A percentile compares a stretch with the other conserved stretches of the same genome.
Conservation (phyloP, 1,284 basidiomycete genomes). For the Sporisorium sorghi region DNA sequence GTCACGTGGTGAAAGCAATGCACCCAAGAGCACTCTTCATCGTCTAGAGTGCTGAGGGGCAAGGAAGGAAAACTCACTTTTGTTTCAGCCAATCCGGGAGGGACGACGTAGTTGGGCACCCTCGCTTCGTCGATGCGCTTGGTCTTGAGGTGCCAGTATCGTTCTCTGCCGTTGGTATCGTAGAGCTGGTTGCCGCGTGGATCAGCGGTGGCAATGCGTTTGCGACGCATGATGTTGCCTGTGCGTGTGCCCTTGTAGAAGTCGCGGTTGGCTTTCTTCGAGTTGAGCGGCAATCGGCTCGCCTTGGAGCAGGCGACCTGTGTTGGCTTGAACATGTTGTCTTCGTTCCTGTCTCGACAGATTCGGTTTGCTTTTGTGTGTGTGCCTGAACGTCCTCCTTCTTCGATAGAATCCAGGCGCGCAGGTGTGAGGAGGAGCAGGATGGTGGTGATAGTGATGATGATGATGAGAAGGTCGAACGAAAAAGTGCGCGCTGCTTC, state of each 20-base stretch:
- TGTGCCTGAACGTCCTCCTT: neutral
- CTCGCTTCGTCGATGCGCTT: conserved; percentile 61
- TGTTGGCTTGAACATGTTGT: conserved; percentile 60
- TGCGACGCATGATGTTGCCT: conserved; percentile 65
- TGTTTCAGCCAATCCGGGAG: conserved; percentile 64
- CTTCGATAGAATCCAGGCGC: too few species aligned
- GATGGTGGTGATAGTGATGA: conserved; percentile 5
- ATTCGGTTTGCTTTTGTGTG: neutral
- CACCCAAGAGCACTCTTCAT: neutral
- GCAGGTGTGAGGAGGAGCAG: neutral
- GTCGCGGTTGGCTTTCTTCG: conserved; percentile 67
- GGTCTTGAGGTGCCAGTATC: conserved; percentile 63
- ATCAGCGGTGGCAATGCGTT: conserved; percentile 64
- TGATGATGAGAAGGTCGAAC: conserved; percentile 14
- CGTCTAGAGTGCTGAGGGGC: neutral
- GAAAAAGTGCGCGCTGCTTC: conserved; percentile 27
- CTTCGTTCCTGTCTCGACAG: neutral
- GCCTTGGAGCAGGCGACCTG: conserved; percentile 60
- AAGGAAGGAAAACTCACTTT: conserved; percentile 34
- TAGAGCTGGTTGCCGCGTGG: conserved; percentile 56
- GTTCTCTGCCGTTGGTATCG: conserved; percentile 51
- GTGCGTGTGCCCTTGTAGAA: conserved; percentile 69
- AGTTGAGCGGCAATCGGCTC: conserved; percentile 65
- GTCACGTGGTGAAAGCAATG: too few species aligned
- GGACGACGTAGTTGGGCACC: conserved; percentile 63